Conservation (phyloP, 2,329 filamentous ascomycete species). For the Pseudogymnoascus sp. region DNA sequence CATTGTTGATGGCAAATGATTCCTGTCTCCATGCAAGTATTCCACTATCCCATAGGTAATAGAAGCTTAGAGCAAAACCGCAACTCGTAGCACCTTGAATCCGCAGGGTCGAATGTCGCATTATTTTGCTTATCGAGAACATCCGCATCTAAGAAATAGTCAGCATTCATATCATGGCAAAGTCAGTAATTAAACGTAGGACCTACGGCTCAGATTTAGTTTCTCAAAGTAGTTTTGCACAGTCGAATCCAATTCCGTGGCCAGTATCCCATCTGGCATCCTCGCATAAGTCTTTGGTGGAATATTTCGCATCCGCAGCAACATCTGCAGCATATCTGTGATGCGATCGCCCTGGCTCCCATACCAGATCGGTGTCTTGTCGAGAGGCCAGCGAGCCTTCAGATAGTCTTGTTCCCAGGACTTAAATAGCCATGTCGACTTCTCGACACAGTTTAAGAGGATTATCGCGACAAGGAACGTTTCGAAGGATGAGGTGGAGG, state of each 20-base stretch:
- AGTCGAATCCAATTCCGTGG: constrained; percentile 36
- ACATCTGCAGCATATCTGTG: constrained; percentile 50
- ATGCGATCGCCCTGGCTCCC: constrained; percentile 51
- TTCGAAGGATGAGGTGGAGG: constrained; percentile 49
- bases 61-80: constrained; percentile 42
- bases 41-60: constrained; percentile 23
- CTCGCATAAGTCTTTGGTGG: constrained; percentile 44
- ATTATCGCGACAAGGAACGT: constrained; percentile 55
- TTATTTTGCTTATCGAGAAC: constrained; percentile 28
- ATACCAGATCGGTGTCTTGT: constrained; percentile 46
- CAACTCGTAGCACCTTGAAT: constrained; percentile 43
- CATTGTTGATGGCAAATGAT: background rate
- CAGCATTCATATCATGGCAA: constrained; percentile 12
- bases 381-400: constrained; percentile 48
- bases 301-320: constrained; percentile 50
- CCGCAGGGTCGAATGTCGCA: constrained; percentile 22
- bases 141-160: constrained; percentile 21
- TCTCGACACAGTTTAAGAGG: constrained; percentile 57
- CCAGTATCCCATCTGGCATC: constrained; percentile 38
- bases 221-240: constrained; percentile 45
- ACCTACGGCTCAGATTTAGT: constrained; percentile 50
- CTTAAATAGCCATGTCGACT: constrained; percentile 60
- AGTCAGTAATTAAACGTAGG: background rate
- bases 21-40: background rate
- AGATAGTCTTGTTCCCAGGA: constrained; percentile 57